Conservation (phyloP, 1,284 basidiomycete genomes). For the Limonomyces culmigenus region DNA sequence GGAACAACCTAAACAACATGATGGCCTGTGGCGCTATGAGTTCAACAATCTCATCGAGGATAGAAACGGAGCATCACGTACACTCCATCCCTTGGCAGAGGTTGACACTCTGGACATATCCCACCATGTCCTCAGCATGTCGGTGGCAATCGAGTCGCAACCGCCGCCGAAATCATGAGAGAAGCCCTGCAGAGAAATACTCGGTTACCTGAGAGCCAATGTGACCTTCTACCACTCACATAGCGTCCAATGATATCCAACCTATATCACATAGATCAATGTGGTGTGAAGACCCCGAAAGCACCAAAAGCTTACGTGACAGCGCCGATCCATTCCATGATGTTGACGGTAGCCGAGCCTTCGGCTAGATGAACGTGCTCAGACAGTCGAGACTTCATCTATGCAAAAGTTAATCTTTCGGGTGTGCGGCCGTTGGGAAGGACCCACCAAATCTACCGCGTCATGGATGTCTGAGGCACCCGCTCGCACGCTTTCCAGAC, state of each 20-base stretch:
- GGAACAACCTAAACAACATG: background rate
- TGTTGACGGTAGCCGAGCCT: background rate
- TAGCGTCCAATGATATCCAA: background rate
- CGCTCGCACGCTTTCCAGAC: background rate
- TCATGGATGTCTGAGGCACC: background rate
- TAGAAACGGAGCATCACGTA: background rate
- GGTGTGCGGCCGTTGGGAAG: background rate
- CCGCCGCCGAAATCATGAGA: background rate
- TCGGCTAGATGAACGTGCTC: background rate
- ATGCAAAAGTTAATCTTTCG: background rate
- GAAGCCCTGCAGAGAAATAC: background rate
- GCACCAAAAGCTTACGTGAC: background rate
- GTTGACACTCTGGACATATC: background rate
- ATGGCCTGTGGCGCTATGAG: background rate
- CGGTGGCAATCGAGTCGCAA: background rate
- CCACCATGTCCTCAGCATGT: background rate
- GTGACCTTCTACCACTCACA: background rate
- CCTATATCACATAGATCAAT: background rate
- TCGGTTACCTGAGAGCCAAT: background rate
- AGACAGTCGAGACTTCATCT: background rate
- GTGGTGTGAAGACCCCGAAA: background rate
- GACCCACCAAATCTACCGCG: background rate
- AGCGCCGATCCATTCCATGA: background rate
- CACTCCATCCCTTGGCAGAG: background rate
- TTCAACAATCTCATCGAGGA: too few relatives aligned